Conservation (phyloP, 2,329 filamentous ascomycete species). For the Monosporascus sp. region DNA sequence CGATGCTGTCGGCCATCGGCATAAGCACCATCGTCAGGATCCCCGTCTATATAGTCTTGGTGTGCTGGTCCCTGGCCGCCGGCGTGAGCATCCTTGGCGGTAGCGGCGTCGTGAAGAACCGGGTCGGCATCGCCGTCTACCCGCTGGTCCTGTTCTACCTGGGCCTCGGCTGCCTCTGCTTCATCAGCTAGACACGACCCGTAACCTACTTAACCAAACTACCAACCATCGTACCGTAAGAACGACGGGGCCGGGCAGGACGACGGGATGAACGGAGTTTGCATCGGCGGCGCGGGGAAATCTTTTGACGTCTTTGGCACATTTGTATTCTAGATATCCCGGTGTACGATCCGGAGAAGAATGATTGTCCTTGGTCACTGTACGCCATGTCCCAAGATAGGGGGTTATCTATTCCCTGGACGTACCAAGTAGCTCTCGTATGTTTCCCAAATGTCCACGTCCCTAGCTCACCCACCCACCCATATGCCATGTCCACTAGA, state of each 20-base stretch:
- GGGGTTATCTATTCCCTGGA: too few relatives aligned
- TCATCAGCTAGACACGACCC: slow-evolving; percentile 69
- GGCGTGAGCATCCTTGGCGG: slow-evolving; percentile 94
- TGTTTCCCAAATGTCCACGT: too few relatives aligned
- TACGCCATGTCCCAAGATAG: too few relatives aligned
- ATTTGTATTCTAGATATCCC: too few relatives aligned
- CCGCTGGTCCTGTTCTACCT: slow-evolving; percentile 94
- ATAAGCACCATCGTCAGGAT: slow-evolving; percentile 78
- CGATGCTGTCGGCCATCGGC: slow-evolving; percentile 77
- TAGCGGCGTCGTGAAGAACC: slow-evolving; percentile 91
- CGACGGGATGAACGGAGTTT: background rate
- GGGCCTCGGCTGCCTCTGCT: slow-evolving; percentile 88
- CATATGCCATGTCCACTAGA: too few relatives aligned
- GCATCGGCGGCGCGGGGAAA: background rate
- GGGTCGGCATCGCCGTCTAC: slow-evolving; percentile 89
- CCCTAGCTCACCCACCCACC: too few relatives aligned
- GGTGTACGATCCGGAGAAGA: too few relatives aligned
- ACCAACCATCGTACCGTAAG: background rate
- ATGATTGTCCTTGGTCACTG: too few relatives aligned
- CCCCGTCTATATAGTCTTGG: slow-evolving; percentile 82
- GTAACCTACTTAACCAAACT: background rate
- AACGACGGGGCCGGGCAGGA: background rate
- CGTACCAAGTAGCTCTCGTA: too few relatives aligned
- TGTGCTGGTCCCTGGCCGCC: slow-evolving; percentile 89
- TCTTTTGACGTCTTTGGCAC: too few relatives aligned